Percentiles rank a stretch among this genome's conserved stretches.
phyloP scores from a whole-genome alignment of 345 rosid species.

The Laguncularia racemosa region DNA sequence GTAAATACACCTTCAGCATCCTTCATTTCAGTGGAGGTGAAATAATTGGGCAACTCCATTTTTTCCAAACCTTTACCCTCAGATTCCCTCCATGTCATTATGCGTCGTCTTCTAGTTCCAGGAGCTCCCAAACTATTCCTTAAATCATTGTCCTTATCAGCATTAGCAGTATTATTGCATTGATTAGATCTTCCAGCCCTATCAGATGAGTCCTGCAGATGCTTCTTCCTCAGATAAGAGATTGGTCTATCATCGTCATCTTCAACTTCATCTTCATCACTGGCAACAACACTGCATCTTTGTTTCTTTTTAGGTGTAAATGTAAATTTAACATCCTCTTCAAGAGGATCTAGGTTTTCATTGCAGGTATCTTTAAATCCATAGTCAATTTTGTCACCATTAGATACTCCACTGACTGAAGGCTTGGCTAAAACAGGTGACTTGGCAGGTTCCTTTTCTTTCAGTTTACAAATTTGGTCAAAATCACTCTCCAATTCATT shows the following conservation, averaged over 20 bases:
- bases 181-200: conserved; percentile 8
- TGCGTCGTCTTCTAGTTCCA: conserved; percentile 18
- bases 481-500: conserved; percentile 23
- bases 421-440: conserved; percentile 4
- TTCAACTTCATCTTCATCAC: conserved; percentile 45
- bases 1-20: conserved; percentile 23
- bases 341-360: conserved; percentile 24
- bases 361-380: conserved; percentile 7
- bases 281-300: conserved; percentile 37
- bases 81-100: conserved; percentile 31
- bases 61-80: conserved; percentile 11
- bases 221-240: conserved; percentile 29
- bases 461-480: neutral
- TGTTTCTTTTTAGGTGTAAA: conserved; percentile 44
- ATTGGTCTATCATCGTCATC: conserved; percentile 40
- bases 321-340: conserved; percentile 11
- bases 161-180: conserved; percentile 2
- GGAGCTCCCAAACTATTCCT: neutral
- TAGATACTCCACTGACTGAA: neutral
- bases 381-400: no score
- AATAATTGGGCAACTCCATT: conserved; percentile 9
- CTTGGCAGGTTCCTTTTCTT: conserved; percentile 8
- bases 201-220: conserved; percentile 11
- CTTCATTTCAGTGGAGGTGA: conserved; percentile 11
- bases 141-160: neutral